phyloP scores from a whole-genome alignment of 192 early-diverging fungal genomes.

The Coemansia aciculifera region DNA sequence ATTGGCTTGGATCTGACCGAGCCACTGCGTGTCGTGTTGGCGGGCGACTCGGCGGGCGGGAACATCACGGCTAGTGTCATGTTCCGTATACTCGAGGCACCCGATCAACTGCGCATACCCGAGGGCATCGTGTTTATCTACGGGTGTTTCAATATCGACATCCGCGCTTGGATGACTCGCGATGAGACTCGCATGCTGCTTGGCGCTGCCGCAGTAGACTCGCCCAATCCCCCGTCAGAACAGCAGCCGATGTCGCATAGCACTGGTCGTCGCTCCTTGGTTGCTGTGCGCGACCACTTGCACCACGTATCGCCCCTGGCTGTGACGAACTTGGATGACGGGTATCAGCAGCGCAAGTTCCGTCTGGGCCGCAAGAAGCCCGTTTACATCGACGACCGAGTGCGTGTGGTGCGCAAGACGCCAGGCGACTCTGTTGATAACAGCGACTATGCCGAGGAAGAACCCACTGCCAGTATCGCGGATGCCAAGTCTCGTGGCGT shows the following conservation, averaged over 20 bases:
- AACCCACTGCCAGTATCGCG: not conserved
- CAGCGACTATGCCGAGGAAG: not conserved
- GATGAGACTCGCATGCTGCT: constrained; percentile 40
- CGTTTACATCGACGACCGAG: constrained; percentile 32
- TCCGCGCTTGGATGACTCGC: constrained; percentile 88
- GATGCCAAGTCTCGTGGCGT: not conserved
- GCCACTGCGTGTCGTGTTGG: constrained; percentile 72
- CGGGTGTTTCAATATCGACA: constrained; percentile 86
- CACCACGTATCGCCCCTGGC: constrained; percentile 68
- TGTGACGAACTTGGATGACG: constrained; percentile 32
- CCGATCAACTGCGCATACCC: constrained; percentile 63
- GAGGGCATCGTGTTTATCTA: constrained; percentile 84
- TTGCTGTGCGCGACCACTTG: constrained; percentile 67
- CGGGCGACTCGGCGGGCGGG: constrained; percentile 96
- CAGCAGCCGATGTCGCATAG: constrained; percentile 8
- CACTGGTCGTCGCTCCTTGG: constrained; percentile 27
- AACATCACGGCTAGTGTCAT: constrained; percentile 79
- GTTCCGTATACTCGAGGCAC: constrained; percentile 73
- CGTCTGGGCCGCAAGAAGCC: constrained; percentile 7
- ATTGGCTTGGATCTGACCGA: constrained; percentile 71
- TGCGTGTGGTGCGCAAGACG: constrained; percentile 27
- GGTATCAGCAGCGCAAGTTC: constrained; percentile 24
- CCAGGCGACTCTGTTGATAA: not conserved
- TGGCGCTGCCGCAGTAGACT: constrained; percentile 3
- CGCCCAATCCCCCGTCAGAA: not conserved